Conservation (phyloP, 163 green algal species). For the Volvox carteri region DNA sequence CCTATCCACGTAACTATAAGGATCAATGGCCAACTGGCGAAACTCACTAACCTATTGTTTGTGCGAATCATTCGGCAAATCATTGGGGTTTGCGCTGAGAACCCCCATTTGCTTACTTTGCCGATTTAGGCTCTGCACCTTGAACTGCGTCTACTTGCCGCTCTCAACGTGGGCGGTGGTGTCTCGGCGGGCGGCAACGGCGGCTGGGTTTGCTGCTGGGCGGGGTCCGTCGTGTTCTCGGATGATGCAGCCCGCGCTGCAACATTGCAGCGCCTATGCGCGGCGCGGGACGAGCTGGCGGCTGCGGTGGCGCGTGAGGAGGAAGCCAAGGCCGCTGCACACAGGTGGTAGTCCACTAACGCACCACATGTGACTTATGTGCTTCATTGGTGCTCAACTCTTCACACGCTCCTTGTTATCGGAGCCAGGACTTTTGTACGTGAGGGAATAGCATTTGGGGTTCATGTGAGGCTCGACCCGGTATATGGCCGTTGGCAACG, state of each 20-base stretch:
- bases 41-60: no score
- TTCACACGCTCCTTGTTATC: no score
- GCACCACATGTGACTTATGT: not conserved
- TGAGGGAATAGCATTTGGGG: no score
- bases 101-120: not conserved
- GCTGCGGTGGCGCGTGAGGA: not conserved
- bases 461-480: no score
- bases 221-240: constrained; percentile 74
- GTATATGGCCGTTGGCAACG: no score
- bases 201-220: constrained; percentile 68
- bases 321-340: constrained; percentile 35
- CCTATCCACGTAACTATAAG: no score
- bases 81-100: no score
- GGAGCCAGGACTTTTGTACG: no score
- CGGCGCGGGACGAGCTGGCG: constrained; percentile 61
- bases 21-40: no score
- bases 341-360: not conserved
- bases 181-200: not conserved
- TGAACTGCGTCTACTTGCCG: constrained; percentile 28
- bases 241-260: constrained; percentile 73
- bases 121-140: constrained; percentile 16
- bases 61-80: no score
- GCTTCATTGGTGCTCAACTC: no score
- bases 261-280: constrained; percentile 66
- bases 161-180: constrained; percentile 47